Base-by-base conservation (phyloP, 2,329 filamentous ascomycete genomes). In the Ploettnerulaceae sp. region DNA sequence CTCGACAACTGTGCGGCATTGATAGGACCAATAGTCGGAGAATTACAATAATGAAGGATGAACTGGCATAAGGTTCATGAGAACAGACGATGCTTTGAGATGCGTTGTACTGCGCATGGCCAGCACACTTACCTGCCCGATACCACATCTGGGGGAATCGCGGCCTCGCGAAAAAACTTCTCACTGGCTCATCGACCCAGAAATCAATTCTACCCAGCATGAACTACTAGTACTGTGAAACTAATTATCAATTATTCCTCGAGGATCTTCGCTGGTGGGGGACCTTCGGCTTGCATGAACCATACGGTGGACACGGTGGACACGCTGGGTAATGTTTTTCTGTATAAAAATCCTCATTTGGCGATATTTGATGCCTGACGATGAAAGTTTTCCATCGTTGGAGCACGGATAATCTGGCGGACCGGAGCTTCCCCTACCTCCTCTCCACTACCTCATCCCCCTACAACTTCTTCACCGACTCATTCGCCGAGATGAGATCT, bases 401-500 rank as follows among this genome's bases (percentile, higher is more conserved):
- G 11, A 20, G 14, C 14, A 17, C 46, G 46, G 47, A 49, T 26
- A 38, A 47, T 45, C 35, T 25, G 33, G 22, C 50, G 50, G 47
- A 7, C 50, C 46, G 50, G 6, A 1, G 7, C 33, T 6, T n/a
- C 33, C 15, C 21, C 28, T 28, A 33, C 17, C n/a, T 26, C 18
- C 20, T 21, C 38, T 45, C 39, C 44, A 39, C 34, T 26, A 41
- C 39, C 7, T 20, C 20, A 28, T 22, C 24, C 39, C 39, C 49
- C 42, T 46, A 46, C 41, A 46, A 41, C 38, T 15, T 33, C 37
- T 24, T 49, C 50, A 52, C 46, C 50, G 46, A 52, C 43, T 47
- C 31, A 14, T 8, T 25, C 26, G 32, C 12, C 17, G 20, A 45
- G 46, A 45, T 52, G 45, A 49, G 33, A 31, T 39, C 18, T 39